These are phyloP conservation scores for Coemansia sp. DNA, from an alignment of 192 early-diverging fungal species.

Conservation along the genomic window DNA sequence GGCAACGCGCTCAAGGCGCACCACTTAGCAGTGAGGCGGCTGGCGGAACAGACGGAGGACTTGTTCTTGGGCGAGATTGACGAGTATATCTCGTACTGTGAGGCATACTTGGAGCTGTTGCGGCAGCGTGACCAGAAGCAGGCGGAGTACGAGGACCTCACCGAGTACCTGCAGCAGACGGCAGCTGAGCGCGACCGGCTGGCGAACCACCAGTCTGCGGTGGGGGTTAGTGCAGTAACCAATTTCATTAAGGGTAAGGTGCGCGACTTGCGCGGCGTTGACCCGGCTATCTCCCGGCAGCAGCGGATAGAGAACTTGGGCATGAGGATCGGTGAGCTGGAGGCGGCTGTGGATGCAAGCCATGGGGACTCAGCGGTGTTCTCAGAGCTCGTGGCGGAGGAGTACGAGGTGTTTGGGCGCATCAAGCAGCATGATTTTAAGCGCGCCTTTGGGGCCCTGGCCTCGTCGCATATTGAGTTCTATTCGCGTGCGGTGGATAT, in stretches of 20 bases:
- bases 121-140: constrained; percentile 91
- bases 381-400: constrained; percentile 75
- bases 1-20: constrained; percentile 70
- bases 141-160: constrained; percentile 89
- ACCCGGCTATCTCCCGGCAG: constrained; percentile 77
- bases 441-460: constrained; percentile 68
- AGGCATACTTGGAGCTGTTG: constrained; percentile 64
- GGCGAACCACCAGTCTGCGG: constrained; percentile 59
- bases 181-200: constrained; percentile 70
- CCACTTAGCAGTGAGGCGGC: constrained; percentile 62
- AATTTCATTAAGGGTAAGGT: constrained; percentile 85
- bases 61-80: constrained; percentile 73
- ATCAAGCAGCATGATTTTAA: constrained; percentile 83
- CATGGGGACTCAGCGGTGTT: constrained; percentile 67
- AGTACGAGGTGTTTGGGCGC: constrained; percentile 78
- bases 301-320: constrained; percentile 76
- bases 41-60: constrained; percentile 57
- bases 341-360: constrained; percentile 77
- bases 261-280: constrained; percentile 84
- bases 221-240: constrained; percentile 59
- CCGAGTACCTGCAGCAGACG: constrained; percentile 71
- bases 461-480: constrained; percentile 79
- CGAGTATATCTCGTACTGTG: constrained; percentile 73
- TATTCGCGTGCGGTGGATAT: constrained; percentile 67
- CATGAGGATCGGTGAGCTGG: constrained; percentile 70